A percentile compares a stretch with the other conserved stretches of the same genome.
phyloP scores from a whole-genome alignment of 192 early-diverging fungal species.

The Backusella mclennaniae region DNA sequence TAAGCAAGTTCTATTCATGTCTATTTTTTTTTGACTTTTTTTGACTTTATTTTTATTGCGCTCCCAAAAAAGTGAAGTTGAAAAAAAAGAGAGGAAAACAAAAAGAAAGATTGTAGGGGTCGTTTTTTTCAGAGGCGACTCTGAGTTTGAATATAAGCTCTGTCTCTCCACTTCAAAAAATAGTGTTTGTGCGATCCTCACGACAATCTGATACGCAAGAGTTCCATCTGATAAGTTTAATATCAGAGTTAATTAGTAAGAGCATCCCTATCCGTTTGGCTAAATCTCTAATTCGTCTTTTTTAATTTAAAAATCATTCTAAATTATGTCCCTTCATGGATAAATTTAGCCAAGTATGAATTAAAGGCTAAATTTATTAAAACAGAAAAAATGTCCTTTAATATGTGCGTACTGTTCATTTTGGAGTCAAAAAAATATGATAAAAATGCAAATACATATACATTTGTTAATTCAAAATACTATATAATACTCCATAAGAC shows the following conservation, averaged over 20 bases:
- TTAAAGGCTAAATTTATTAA: too few species aligned
- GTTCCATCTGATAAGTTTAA: not conserved
- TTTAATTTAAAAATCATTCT: too few species aligned
- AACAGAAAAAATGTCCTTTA: too few species aligned
- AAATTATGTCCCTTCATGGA: too few species aligned
- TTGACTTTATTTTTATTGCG: not conserved
- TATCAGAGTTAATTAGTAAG: not conserved
- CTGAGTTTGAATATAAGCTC: not conserved
- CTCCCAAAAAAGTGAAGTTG: not conserved
- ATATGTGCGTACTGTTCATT: too few species aligned
- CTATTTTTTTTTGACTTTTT: not conserved
- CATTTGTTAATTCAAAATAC: too few species aligned
- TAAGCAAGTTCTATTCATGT: not conserved
- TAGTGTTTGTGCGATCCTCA: not conserved
- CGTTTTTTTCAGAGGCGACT: not conserved
- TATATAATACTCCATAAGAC: too few species aligned
- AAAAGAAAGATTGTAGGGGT: slow-evolving; percentile 6
- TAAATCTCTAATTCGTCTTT: too few species aligned
- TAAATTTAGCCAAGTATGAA: too few species aligned
- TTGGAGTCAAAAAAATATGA: too few species aligned
- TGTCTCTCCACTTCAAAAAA: not conserved
- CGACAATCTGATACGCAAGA: not conserved
- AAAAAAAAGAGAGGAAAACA: not conserved
- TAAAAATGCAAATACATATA: too few species aligned
- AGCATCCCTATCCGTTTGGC: too few species aligned